Conservation (phyloP, 73 alveolate genomes). For the Uronychia setigera region DNA sequence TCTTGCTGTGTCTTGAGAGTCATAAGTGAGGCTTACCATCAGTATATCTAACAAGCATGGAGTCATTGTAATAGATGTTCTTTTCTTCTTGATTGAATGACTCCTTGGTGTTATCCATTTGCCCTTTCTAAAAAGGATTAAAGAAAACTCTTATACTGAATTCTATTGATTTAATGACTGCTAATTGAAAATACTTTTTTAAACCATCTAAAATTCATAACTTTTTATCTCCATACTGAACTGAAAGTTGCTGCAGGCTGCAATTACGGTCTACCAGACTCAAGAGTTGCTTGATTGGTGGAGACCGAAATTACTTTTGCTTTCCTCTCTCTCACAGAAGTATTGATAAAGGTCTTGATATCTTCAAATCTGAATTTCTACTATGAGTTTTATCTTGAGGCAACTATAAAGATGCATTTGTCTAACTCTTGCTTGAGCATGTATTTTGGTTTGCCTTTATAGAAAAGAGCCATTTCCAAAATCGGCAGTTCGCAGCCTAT, state of each 20-base stretch:
- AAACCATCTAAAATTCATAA: too few species aligned
- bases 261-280: too few species aligned
- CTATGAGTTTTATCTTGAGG: neutral
- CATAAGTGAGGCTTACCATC: neutral
- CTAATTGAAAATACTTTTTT: too few species aligned
- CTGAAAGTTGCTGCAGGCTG: too few species aligned
- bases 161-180: too few species aligned
- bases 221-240: too few species aligned
- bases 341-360: neutral
- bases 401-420: neutral
- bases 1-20: neutral
- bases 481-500: neutral
- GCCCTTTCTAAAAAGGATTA: neutral
- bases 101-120: neutral
- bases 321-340: neutral
- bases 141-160: too few species aligned
- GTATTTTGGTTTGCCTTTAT: neutral
- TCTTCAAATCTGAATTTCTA: neutral
- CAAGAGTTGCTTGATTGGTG: too few species aligned
- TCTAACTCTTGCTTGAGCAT: neutral
- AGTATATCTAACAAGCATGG: neutral
- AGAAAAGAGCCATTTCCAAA: neutral
- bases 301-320: neutral
- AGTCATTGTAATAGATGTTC: neutral
- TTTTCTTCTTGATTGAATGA: neutral